Percentiles rank a stretch among this genome's conserved stretches.
These are phyloP conservation scores for Pythium insidiosum DNA, from an alignment of 352 stramenopile genomes.

Conservation along the genomic window DNA sequence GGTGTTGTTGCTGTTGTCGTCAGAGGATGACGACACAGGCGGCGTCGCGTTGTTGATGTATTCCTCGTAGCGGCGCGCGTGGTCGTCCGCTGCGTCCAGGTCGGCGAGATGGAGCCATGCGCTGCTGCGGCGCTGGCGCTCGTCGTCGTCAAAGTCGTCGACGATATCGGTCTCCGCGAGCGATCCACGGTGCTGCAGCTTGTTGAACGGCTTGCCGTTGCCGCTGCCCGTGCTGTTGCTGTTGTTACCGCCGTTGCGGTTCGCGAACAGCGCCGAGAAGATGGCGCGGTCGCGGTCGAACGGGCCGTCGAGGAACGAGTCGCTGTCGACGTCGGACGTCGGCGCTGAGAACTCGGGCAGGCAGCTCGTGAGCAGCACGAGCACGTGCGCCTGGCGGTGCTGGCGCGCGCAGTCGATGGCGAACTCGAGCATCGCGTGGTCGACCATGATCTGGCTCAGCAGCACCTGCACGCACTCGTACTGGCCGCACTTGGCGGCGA, in stretches of 20 bases:
- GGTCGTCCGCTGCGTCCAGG: slow-evolving; percentile 2
- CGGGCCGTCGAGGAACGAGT: neutral
- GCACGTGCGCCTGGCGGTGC: slow-evolving; percentile 51
- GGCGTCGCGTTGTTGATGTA: too few relatives aligned
- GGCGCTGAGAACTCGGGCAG: slow-evolving; percentile 53
- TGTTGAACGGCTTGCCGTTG: neutral
- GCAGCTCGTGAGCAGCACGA: slow-evolving; percentile 64
- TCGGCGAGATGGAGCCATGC: slow-evolving; percentile 11
- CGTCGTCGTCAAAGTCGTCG: slow-evolving; percentile 15
- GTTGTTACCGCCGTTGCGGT: neutral
- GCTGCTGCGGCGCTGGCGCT: slow-evolving; percentile 12
- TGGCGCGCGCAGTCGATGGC: slow-evolving; percentile 39
- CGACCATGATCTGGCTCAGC: slow-evolving; percentile 22
- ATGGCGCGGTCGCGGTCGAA: neutral
- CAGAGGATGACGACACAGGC: too few relatives aligned
- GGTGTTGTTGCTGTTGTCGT: too few relatives aligned
- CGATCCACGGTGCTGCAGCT: slow-evolving; percentile 15
- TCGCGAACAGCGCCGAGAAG: neutral
- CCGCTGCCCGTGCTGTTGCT: neutral
- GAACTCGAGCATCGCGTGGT: slow-evolving; percentile 26
- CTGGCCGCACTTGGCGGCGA: slow-evolving; percentile 55
- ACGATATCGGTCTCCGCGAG: slow-evolving; percentile 27
- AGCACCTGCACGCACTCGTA: slow-evolving; percentile 63
- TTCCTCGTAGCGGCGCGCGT: too few relatives aligned
- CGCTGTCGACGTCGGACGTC: neutral